phyloP scores from a whole-genome alignment of 352 stramenopile genomes.

The Phytophthora pini region DNA sequence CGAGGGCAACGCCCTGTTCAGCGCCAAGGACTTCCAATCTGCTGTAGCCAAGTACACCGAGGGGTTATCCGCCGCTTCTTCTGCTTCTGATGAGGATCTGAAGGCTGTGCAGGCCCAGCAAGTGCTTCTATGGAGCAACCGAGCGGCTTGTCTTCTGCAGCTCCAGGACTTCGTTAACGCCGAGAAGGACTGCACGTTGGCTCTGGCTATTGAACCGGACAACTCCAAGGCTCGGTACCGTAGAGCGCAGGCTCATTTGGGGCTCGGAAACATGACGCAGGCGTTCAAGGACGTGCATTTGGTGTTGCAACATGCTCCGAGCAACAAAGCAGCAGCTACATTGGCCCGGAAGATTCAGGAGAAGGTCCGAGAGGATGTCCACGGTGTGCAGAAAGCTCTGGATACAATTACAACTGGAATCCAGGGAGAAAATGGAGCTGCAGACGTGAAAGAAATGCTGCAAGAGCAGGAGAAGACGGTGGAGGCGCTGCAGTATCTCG shows the following conservation, averaged over 20 bases:
- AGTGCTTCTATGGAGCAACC: constrained; percentile 80
- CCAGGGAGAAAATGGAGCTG: constrained; percentile 18
- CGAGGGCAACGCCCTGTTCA: constrained; percentile 81
- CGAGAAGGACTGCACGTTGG: constrained; percentile 59
- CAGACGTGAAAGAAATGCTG: constrained; percentile 29
- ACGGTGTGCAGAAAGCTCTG: constrained; percentile 84
- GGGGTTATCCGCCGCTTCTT: constrained; percentile 40
- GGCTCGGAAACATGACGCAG: constrained; percentile 65
- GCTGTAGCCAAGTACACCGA: constrained; percentile 77
- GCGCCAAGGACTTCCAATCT: constrained; percentile 64
- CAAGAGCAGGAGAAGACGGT: constrained; percentile 49
- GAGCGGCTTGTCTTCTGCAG: constrained; percentile 75
- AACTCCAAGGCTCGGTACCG: constrained; percentile 87
- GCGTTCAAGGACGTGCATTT: constrained; percentile 77
- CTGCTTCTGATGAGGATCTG: constrained; percentile 14
- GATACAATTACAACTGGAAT: constrained; percentile 53
- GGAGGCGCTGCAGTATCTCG: constrained; percentile 77
- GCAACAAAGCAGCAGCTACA: constrained; percentile 75
- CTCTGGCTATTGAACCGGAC: constrained; percentile 49
- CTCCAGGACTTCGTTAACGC: constrained; percentile 64
- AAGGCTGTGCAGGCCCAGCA: constrained; percentile 46
- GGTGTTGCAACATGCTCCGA: constrained; percentile 73
- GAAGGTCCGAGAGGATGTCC: constrained; percentile 67
- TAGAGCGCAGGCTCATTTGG: constrained; percentile 76
- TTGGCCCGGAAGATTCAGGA: constrained; percentile 84